Evolutionary conservation across 371 early-diverging fungal species (phyloP), one percentile per base, ranked within the genome.

Genomic region (Basidiobolus heterosporus): DNA sequence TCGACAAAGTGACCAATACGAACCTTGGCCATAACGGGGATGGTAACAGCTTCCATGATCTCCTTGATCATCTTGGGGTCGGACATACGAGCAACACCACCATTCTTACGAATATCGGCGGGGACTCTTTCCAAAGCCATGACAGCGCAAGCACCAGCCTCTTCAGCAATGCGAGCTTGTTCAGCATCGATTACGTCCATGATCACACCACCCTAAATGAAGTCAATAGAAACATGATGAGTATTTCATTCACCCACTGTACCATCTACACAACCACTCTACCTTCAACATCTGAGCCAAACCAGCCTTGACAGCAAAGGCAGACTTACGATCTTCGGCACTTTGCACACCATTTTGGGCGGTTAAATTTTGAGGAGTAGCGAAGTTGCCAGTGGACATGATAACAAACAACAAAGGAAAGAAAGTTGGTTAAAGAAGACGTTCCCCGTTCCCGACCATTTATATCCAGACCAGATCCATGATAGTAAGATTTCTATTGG

Each of bases 1-100:
- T 96, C 97, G 53, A 96, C 93, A 74, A 93, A 85, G 78, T 96
- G 97, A 47, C 97, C 97, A 55, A 96, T 93, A 58, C 97, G 85
- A 66, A 85, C 90, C 73, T 94, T 94, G 64, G 94, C 97, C 94
- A 96, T 94, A 53, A 96, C 94, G 23, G 97, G 97, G 63, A 96
- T 91, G 23, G 92, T 85, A 49, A 96, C 97, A 35, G 94, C 91
- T 35, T 64, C 80, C 52, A 80, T 82, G 66, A 96, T 96, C 60
- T 86, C 88, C 65, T 79, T 84, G 75, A 96, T 96, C 88, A 94
- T 90, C 63, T 76, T 68, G 56, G 97, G 97, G 69, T 94, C 97
- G 24, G 92, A 90, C 97, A 96, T 96, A 57, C 96, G 89, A 15
- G 97, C 85, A 48, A 96, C 94, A 56, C 94, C 97, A 60, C 90